Evolutionary conservation across 202 grass and related monocot genomes (phyloP).

Genomic region (Cymbopogon flexuosus): DNA sequence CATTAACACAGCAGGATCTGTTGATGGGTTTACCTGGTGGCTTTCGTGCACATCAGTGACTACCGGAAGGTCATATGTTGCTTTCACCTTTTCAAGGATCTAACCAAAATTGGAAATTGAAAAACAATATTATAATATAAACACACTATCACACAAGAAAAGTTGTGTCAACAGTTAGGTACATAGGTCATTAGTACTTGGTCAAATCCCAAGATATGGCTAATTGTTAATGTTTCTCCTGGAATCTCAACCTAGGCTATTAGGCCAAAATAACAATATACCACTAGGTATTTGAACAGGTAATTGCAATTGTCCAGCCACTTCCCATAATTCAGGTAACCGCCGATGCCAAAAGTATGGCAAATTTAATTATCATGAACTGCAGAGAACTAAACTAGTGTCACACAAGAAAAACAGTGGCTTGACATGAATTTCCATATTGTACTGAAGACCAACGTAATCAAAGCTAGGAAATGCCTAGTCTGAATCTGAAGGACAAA

Average conservation of each 20-base stretch:
- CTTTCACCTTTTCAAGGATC: conserved; percentile 97
- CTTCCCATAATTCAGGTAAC: neutral
- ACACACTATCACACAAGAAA: neutral
- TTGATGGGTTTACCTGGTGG: conserved; percentile 58
- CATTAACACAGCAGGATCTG: neutral
- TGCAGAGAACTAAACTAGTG: neutral
- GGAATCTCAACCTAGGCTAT: neutral
- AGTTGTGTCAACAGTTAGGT: neutral
- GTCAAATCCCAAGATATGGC: neutral
- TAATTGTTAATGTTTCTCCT: neutral
- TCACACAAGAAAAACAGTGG: neutral
- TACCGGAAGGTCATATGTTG: conserved; percentile 67
- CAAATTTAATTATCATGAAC: neutral
- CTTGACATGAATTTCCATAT: neutral
- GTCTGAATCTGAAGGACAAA: neutral
- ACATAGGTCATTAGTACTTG: neutral
- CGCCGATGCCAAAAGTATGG: neutral
- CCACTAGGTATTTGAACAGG: neutral
- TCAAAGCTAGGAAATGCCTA: neutral
- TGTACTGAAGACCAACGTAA: neutral
- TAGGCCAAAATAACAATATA: neutral
- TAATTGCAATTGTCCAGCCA: neutral
- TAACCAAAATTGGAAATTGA: conserved; percentile 29
- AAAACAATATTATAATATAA: neutral
- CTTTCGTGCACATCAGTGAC: conserved; percentile 96